Evolutionary conservation across 2,329 filamentous ascomycete genomes (phyloP).

Genomic region (Ilyonectria destructans): DNA sequence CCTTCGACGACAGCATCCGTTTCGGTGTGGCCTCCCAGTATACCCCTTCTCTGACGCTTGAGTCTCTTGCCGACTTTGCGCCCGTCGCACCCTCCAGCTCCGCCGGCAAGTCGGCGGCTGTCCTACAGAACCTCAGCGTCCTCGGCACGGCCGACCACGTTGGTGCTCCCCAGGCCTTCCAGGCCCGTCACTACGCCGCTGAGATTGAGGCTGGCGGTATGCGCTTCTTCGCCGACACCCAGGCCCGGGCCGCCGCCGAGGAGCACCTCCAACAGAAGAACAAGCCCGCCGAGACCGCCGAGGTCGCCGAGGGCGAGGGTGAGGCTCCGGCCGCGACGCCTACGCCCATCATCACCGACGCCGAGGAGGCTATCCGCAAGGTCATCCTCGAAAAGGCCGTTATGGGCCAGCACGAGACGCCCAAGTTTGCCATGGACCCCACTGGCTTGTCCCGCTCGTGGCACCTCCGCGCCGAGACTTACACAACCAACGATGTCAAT

Average conservation of each 20-base stretch:
- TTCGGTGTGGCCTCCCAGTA: conserved; percentile 54
- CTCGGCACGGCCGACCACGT: conserved; percentile 56
- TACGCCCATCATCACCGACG: conserved; percentile 50
- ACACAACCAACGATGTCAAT: conserved; percentile 52
- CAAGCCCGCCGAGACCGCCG: conserved; percentile 37
- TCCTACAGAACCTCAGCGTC: conserved; percentile 56
- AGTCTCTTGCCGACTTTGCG: conserved; percentile 51
- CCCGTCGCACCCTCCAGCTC: conserved; percentile 50
- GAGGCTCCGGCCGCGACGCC: conserved; percentile 30
- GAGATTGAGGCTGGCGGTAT: conserved; percentile 49
- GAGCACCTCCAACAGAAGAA: conserved; percentile 49
- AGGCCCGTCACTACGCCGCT: conserved; percentile 51
- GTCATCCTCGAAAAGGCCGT: conserved; percentile 55
- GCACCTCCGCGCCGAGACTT: conserved; percentile 58
- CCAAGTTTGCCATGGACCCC: conserved; percentile 54
- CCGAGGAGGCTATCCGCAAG: conserved; percentile 54
- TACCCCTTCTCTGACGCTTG: conserved; percentile 54
- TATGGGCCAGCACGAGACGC: conserved; percentile 56
- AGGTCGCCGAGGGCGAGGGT: conserved; percentile 35
- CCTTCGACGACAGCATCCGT: conserved; percentile 56
- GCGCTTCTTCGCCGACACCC: conserved; percentile 48
- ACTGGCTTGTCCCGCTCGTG: conserved; percentile 55
- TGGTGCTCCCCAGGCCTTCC: conserved; percentile 51
- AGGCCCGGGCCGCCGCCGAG: conserved; percentile 52
- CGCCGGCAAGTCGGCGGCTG: conserved; percentile 52